Conservation (phyloP, 108 stramenopile genomes). For the Bacterosira constricta region DNA sequence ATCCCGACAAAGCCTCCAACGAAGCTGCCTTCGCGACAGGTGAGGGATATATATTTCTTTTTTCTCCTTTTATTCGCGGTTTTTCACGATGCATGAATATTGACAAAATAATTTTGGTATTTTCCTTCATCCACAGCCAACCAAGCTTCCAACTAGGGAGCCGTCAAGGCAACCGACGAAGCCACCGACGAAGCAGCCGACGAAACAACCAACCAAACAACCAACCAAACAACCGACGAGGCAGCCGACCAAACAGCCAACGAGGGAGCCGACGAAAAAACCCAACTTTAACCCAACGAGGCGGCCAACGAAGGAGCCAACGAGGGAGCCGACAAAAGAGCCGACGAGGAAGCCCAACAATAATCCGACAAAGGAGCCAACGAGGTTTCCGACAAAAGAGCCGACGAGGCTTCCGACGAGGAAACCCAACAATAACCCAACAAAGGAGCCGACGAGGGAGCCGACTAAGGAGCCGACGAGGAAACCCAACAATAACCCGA, state of each 20-base stretch:
- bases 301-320: constrained; percentile 35
- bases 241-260: constrained; percentile 17
- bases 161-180: background rate
- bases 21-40: too few species aligned
- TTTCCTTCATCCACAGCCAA: background rate
- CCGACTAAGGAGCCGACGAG: constrained; percentile 4
- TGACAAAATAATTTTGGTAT: too few species aligned
- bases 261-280: constrained; percentile 1
- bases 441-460: background rate
- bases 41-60: too few species aligned
- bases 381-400: constrained; percentile 13
- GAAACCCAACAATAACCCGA: background rate
- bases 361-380: background rate
- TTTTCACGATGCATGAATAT: too few species aligned
- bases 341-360: constrained; percentile 21
- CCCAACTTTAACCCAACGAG: constrained; percentile 27
- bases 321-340: constrained; percentile 17
- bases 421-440: background rate
- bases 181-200: background rate
- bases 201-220: background rate
- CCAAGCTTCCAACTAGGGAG: background rate
- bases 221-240: constrained; percentile 15
- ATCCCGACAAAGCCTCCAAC: background rate
- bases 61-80: too few species aligned
- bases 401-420: constrained; percentile 23